Percentiles rank a stretch among this genome's conserved stretches.
phyloP scores from a whole-genome alignment of 768 basidiomycete genomes.

The Hypholoma fasciculare region DNA sequence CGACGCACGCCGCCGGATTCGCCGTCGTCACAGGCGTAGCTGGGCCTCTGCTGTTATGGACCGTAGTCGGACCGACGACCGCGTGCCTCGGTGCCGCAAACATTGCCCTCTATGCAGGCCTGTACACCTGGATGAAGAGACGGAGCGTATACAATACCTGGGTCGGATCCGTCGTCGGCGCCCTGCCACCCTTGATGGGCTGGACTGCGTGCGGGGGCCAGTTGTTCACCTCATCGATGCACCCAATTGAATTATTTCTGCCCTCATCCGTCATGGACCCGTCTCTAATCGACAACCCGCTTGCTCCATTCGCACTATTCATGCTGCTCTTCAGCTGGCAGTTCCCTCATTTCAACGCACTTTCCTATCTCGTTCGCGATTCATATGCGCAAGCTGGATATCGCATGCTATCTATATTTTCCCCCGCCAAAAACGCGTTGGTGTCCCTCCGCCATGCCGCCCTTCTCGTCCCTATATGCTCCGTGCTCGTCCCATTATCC shows the following conservation, averaged over 20 bases:
- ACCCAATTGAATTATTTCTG: conserved; percentile 61
- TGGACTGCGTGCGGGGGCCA: conserved; percentile 94
- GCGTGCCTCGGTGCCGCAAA: conserved; percentile 83
- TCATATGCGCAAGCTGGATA: conserved; percentile 95
- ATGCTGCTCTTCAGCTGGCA: conserved; percentile 94
- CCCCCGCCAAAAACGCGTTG: conserved; percentile 76
- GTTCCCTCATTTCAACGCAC: conserved; percentile 95
- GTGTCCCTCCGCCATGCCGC: conserved; percentile 84
- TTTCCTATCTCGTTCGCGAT: conserved; percentile 84
- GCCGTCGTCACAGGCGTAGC: conserved; percentile 74
- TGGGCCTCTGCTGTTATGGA: conserved; percentile 77
- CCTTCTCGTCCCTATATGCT: conserved; percentile 76
- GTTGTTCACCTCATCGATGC: conserved; percentile 61
- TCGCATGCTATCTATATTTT: conserved; percentile 84
- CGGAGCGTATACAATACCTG: conserved; percentile 83
- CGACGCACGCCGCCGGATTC: conserved; percentile 82
- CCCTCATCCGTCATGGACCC: conserved; percentile 54
- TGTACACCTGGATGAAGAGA: conserved; percentile 93
- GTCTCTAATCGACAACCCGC: conserved; percentile 72
- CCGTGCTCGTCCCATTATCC: conserved; percentile 79
- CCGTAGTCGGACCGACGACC: conserved; percentile 83
- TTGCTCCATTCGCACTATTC: conserved; percentile 80
- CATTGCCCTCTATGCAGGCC: conserved; percentile 85
- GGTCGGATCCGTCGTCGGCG: conserved; percentile 93
- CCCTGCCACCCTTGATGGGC: conserved; percentile 93